These are phyloP conservation scores for Nannochloropsis gaditana DNA, from an alignment of 108 stramenopile species.

Conservation along the genomic window DNA sequence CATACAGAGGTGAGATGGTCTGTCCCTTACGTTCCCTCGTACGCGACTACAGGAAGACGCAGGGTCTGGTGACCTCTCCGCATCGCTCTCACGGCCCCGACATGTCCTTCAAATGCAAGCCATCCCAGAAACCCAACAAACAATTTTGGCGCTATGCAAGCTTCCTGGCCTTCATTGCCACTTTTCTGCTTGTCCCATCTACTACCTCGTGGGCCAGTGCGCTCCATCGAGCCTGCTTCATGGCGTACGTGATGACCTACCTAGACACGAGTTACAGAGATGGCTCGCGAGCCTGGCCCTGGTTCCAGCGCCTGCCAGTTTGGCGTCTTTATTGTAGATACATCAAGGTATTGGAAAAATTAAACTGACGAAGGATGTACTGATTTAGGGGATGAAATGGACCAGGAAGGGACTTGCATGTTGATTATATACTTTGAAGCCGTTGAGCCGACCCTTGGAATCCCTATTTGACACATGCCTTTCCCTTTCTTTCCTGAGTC, in stretches of 20 bases:
- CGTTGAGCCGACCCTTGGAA: too few species aligned
- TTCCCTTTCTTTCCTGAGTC: too few species aligned
- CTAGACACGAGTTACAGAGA: constrained; percentile 20
- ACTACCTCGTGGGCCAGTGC: background rate
- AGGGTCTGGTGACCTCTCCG: too few species aligned
- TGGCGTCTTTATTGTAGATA: background rate
- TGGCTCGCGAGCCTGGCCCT: background rate
- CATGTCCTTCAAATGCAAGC: background rate
- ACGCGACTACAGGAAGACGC: too few species aligned
- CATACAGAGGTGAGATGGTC: too few species aligned
- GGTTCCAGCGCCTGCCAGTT: background rate
- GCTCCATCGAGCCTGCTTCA: background rate
- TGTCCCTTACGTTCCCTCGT: too few species aligned
- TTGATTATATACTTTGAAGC: too few species aligned
- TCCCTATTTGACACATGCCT: too few species aligned
- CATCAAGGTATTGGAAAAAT: background rate
- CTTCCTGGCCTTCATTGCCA: background rate
- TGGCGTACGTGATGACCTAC: constrained; percentile 1
- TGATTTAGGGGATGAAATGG: too few species aligned
- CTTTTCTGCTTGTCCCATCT: background rate
- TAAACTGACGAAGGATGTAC: too few species aligned
- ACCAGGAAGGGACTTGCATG: too few species aligned
- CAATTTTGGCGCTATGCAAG: constrained; percentile 17
- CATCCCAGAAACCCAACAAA: background rate
- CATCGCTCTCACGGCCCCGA: too few species aligned